phyloP scores from a whole-genome alignment of 768 basidiomycete genomes.

The Wakefieldia striispora region DNA sequence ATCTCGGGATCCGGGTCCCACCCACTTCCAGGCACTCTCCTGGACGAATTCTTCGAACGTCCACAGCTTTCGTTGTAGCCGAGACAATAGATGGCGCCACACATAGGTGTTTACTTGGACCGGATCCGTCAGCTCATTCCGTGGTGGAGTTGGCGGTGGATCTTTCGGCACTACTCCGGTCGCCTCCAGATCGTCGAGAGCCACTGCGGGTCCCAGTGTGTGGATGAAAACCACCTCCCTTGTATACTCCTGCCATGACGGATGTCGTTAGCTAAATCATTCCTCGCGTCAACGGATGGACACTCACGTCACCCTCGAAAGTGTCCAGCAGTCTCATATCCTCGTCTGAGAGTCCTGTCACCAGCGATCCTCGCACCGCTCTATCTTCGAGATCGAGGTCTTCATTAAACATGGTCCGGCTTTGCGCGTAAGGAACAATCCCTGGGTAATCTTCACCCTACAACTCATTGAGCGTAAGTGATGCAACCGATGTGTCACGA shows the following conservation, averaged over 20 bases:
- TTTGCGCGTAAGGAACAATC: slow-evolving; percentile 58
- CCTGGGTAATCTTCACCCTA: slow-evolving; percentile 82
- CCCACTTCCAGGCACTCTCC: slow-evolving; percentile 79
- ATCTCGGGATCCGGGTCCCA: slow-evolving; percentile 39
- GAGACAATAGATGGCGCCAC: slow-evolving; percentile 44
- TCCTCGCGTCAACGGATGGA: neutral
- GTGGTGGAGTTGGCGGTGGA: slow-evolving; percentile 41
- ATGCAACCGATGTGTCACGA: neutral
- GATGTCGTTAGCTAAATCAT: neutral
- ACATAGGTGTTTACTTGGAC: slow-evolving; percentile 72
- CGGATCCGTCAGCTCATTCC: slow-evolving; percentile 32
- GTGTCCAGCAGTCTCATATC: slow-evolving; percentile 72
- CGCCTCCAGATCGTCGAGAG: slow-evolving; percentile 24
- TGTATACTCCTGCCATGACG: slow-evolving; percentile 62
- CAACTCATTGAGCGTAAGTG: slow-evolving; percentile 7
- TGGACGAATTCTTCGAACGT: slow-evolving; percentile 76
- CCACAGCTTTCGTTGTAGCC: slow-evolving; percentile 68
- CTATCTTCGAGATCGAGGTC: slow-evolving; percentile 60
- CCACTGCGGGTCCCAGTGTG: slow-evolving; percentile 47
- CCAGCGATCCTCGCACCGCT: slow-evolving; percentile 76
- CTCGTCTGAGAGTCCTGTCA: slow-evolving; percentile 59
- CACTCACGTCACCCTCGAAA: slow-evolving; percentile 78
- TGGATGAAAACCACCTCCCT: slow-evolving; percentile 53
- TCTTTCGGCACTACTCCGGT: slow-evolving; percentile 38
- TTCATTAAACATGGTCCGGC: slow-evolving; percentile 44